Percentiles rank a stretch among this genome's conserved stretches.
Conservation (phyloP, 2,329 filamentous ascomycete species). For the Tolypocladium guangdongense region DNA sequence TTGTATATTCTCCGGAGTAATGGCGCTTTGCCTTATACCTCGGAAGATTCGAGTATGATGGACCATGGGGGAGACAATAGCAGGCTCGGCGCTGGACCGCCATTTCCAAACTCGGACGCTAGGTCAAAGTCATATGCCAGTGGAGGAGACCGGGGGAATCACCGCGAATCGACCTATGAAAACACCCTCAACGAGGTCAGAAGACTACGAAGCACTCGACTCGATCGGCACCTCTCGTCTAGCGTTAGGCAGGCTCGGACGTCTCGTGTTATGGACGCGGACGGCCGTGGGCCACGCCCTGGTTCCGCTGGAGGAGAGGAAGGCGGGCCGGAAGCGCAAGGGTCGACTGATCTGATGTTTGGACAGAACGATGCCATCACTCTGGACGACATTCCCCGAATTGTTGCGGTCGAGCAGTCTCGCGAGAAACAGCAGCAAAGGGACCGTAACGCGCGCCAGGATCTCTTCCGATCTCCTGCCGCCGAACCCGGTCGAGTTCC, state of each 20-base stretch:
- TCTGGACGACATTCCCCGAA: slow-evolving; percentile 89
- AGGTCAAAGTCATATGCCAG: slow-evolving; percentile 66
- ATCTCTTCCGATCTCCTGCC: slow-evolving; percentile 49
- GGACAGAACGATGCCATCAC: slow-evolving; percentile 86
- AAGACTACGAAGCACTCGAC: slow-evolving; percentile 78
- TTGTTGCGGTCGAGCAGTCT: slow-evolving; percentile 91
- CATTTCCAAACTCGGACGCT: slow-evolving; percentile 48
- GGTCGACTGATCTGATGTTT: slow-evolving; percentile 71
- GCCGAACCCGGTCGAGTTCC: slow-evolving; percentile 37
- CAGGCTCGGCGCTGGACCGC: slow-evolving; percentile 12
- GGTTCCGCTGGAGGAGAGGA: slow-evolving; percentile 59
- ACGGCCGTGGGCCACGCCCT: slow-evolving; percentile 54
- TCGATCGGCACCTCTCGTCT: slow-evolving; percentile 89
- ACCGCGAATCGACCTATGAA: slow-evolving; percentile 72
- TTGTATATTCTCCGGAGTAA: slow-evolving; percentile 77
- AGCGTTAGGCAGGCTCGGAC: slow-evolving; percentile 84
- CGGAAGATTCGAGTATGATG: slow-evolving; percentile 45
- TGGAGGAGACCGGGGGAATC: slow-evolving; percentile 35
- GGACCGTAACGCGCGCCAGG: slow-evolving; percentile 38
- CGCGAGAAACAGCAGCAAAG: slow-evolving; percentile 78
- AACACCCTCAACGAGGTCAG: slow-evolving; percentile 94
- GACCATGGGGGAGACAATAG: slow-evolving; percentile 5
- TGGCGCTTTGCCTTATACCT: slow-evolving; percentile 67
- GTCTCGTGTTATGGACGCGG: slow-evolving; percentile 74
- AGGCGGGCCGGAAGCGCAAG: slow-evolving; percentile 22